These are phyloP conservation scores for Trichoderma sp. DNA, from an alignment of 2,329 filamentous ascomycete species.

Conservation along the genomic window DNA sequence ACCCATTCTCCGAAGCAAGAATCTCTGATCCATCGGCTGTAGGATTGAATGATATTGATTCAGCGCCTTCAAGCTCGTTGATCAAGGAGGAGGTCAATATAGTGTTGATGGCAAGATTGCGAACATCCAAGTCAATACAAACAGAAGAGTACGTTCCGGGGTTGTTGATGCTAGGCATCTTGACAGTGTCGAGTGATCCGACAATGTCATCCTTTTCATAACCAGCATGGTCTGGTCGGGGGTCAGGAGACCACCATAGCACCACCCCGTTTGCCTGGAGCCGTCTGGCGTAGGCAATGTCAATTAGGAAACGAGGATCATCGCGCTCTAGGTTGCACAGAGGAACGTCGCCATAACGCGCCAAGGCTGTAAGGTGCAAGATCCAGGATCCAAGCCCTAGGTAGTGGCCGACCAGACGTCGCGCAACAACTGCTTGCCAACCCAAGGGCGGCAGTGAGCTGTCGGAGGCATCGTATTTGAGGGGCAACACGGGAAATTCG, in stretches of 20 bases:
- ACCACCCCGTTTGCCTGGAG: constrained; percentile 90
- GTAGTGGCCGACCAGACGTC: constrained; percentile 83
- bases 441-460: constrained; percentile 85
- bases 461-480: constrained; percentile 80
- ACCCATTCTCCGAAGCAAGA: constrained; percentile 83
- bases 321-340: constrained; percentile 94
- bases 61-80: constrained; percentile 89
- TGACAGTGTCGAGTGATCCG: constrained; percentile 77
- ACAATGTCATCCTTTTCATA: constrained; percentile 91
- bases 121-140: constrained; percentile 90
- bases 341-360: constrained; percentile 89
- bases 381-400: constrained; percentile 93
- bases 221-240: constrained; percentile 89
- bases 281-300: constrained; percentile 88
- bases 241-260: constrained; percentile 90
- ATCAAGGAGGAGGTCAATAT: constrained; percentile 94
- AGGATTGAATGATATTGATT: constrained; percentile 78
- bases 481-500: constrained; percentile 78
- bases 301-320: constrained; percentile 91
- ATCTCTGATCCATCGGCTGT: constrained; percentile 44
- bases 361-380: constrained; percentile 79
- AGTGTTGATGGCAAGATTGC: constrained; percentile 95
- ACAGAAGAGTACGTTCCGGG: constrained; percentile 93
- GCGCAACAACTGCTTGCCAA: constrained; percentile 88
- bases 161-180: constrained; percentile 91